Percentiles rank a stretch among this genome's conserved stretches.
phyloP scores from a whole-genome alignment of 2,329 filamentous ascomycete genomes.

The Thyridium curvatum region DNA sequence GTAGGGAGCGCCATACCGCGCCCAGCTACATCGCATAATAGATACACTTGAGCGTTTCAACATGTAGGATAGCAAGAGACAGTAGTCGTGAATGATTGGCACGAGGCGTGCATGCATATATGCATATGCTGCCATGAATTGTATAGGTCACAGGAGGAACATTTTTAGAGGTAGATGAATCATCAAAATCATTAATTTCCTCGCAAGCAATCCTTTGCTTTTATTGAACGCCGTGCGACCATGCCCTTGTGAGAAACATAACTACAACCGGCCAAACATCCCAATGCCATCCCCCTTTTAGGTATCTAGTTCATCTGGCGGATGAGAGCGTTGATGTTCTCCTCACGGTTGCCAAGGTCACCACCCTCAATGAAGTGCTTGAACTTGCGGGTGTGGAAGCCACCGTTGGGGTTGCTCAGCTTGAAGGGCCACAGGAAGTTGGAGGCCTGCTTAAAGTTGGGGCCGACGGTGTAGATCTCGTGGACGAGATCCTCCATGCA shows the following conservation, averaged over 20 bases:
- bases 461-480: conserved; percentile 97
- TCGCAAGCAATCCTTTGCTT: conserved; percentile 16
- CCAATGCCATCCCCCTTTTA: conserved; percentile 8
- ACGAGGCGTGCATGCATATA: not conserved
- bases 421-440: conserved; percentile 99
- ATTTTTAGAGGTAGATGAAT: too few species aligned
- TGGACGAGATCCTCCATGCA: conserved; percentile 99
- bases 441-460: conserved; percentile 98
- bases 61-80: not conserved
- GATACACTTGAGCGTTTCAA: not conserved
- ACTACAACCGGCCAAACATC: conserved; percentile 13
- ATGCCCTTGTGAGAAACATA: conserved; percentile 14
- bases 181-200: conserved; percentile 22
- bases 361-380: conserved; percentile 98
- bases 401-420: conserved; percentile 95
- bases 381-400: conserved; percentile 96
- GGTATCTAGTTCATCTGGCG: conserved; percentile 88
- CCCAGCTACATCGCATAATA: not conserved
- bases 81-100: too few species aligned
- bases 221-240: conserved; percentile 27
- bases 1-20: too few species aligned
- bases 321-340: conserved; percentile 94
- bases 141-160: conserved; percentile 5
- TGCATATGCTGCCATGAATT: conserved; percentile 3
- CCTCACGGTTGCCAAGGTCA: conserved; percentile 97